Conservation (phyloP, 2,329 filamentous ascomycete species). For the Sordariomycetes sp. region DNA sequence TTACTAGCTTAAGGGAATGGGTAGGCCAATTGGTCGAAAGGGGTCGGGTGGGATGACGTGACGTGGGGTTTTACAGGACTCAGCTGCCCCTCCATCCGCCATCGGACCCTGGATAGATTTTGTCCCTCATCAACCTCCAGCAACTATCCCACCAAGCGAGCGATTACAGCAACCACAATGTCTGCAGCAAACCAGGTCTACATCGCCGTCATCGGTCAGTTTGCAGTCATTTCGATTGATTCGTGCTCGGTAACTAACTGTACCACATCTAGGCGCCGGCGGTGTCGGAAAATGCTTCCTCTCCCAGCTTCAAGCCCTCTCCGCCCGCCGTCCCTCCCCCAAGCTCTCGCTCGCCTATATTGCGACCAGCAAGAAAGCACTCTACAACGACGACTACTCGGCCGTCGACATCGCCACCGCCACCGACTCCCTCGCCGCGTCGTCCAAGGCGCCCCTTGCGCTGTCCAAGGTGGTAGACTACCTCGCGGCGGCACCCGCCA, state of each 20-base stretch:
- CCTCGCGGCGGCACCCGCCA: conserved; percentile 67
- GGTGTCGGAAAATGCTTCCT: conserved; percentile 92
- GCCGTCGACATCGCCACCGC: conserved; percentile 52
- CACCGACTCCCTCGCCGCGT: conserved; percentile 54
- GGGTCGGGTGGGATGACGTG: conserved; percentile 1
- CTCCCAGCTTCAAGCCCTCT: conserved; percentile 63
- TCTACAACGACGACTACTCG: conserved; percentile 67
- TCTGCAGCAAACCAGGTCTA: conserved; percentile 35
- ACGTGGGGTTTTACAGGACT: not conserved
- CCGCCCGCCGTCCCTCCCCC: conserved; percentile 55
- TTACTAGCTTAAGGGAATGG: too few species aligned
- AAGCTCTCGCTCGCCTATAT: conserved; percentile 76
- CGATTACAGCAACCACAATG: conserved; percentile 22
- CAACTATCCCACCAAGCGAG: conserved; percentile 12
- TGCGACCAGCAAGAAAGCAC: conserved; percentile 73
- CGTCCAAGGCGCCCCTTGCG: conserved; percentile 54
- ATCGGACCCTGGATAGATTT: conserved; percentile 19
- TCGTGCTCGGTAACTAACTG: not conserved
- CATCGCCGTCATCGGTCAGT: conserved; percentile 43
- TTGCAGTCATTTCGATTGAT: not conserved
- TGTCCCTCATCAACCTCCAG: conserved; percentile 12
- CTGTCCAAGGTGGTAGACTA: conserved; percentile 67
- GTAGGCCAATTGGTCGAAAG: not conserved
- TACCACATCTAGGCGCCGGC: conserved; percentile 66
- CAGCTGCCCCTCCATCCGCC: conserved; percentile 23